Base-by-base conservation (phyloP, 2,329 filamentous ascomycete genomes). In the Diplodia mutila region DNA sequence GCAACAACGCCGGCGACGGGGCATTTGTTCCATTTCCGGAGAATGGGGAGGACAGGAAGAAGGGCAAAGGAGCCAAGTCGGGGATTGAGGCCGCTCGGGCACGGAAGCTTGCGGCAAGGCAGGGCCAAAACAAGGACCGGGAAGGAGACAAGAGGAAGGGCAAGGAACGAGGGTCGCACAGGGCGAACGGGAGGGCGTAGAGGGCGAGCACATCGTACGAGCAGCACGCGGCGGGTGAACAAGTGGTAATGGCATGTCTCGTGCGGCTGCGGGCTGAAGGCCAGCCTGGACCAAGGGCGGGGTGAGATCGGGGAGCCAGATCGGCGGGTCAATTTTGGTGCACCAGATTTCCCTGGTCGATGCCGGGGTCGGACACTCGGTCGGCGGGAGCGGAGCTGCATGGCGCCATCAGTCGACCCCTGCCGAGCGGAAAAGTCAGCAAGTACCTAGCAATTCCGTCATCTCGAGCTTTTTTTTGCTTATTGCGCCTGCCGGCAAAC, bases 1-100 rank as follows among this genome's bases (percentile, higher is more conserved):
- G 88, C 65, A 77, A 77, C 67, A 80, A 80, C 46, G 83, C 81
- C n/a, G 82, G 80, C 59, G 84, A 83, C 68, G 82, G 84, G 12
- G 82, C 82, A 0, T 84, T 84, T 72, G 81, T 83, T 70, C 79
- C 78, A 11, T 84, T 84, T 67, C 81, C 81, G 57, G 86, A 85
- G 55, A 72, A 65, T 55, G 73, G 74, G 11, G 71, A 69, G 9
- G 69, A 75, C 49, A 70, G 66, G 27, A 71, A 68, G 4, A 57
- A 53, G 39, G 69, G 66, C 61, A 72, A 65, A 29, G 25, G 25
- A 29, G 29, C 65, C 21, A 73, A 72, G 66, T 59, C 69, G 7
- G 74, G 73, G 52, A 81, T 90, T 67, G 84, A 89, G 71, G 74
- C 87, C 68, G 87, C 87, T 8, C 79, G 87, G 67, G 85, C 86